phyloP scores from a whole-genome alignment of 805 yeast species.

The Saturnispora silvae region DNA sequence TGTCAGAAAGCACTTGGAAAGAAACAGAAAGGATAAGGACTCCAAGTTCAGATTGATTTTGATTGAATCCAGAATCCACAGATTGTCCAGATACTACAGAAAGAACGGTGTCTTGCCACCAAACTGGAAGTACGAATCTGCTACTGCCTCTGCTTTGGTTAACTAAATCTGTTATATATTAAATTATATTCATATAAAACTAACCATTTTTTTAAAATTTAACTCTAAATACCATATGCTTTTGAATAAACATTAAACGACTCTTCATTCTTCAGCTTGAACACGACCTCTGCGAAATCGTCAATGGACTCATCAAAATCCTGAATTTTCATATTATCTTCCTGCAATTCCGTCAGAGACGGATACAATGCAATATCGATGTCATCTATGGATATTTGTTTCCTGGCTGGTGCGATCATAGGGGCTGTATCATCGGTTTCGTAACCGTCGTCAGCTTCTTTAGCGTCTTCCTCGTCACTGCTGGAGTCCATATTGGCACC shows the following conservation, averaged over 20 bases:
- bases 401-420: constrained; percentile 13
- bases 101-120: constrained; percentile 98
- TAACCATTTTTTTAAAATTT: background rate
- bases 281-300: constrained; percentile 35
- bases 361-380: constrained; percentile 35
- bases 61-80: constrained; percentile 99
- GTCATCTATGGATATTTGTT: constrained; percentile 17
- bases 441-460: constrained; percentile 20
- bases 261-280: constrained; percentile 27
- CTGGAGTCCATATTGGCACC: constrained; percentile 23
- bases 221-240: constrained; percentile 3
- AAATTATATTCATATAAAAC: background rate
- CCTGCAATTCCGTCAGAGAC: constrained; percentile 14
- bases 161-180: constrained; percentile 47
- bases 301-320: constrained; percentile 21
- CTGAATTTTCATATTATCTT: constrained; percentile 21
- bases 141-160: constrained; percentile 99
- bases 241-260: constrained; percentile 23
- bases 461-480: constrained; percentile 26
- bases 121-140: constrained; percentile 99
- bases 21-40: constrained; percentile 99
- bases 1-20: constrained; percentile 99
- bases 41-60: constrained; percentile 99
- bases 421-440: constrained; percentile 12
- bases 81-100: constrained; percentile 99